These are phyloP conservation scores for Hsuehochloa calcarea DNA, from an alignment of 176 grass and related monocot genomes.

Conservation along the genomic window DNA sequence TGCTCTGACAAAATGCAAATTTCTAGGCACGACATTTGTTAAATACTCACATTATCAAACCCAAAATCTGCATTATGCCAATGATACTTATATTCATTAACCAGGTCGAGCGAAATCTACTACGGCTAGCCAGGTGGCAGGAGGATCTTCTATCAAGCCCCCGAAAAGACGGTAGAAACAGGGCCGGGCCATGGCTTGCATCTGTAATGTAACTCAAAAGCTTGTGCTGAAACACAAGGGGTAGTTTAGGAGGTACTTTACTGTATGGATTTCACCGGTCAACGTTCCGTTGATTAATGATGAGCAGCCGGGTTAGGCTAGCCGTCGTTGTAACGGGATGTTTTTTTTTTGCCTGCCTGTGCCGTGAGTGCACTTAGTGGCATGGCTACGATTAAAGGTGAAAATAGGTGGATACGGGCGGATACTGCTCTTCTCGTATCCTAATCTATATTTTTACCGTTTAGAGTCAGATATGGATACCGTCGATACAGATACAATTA, in stretches of 20 bases:
- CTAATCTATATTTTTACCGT: too few species aligned
- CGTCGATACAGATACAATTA: too few species aligned
- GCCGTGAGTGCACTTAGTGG: background rate
- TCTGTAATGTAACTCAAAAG: constrained; percentile 24
- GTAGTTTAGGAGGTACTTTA: constrained; percentile 10
- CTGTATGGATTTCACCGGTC: constrained; percentile 10
- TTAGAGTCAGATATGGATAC: too few species aligned
- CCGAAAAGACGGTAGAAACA: constrained; percentile 40
- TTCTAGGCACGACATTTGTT: background rate
- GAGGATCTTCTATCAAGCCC: constrained; percentile 41
- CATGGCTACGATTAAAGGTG: background rate
- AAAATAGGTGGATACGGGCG: too few species aligned
- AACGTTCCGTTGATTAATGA: background rate
- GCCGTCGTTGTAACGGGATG: background rate
- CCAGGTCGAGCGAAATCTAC: constrained; percentile 42
- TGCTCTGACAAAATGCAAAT: background rate
- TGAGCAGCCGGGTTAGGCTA: constrained; percentile 11
- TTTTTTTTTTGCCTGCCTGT: background rate
- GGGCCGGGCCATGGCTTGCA: background rate
- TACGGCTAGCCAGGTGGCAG: constrained; percentile 26
- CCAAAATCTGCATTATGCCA: constrained; percentile 7
- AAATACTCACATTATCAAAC: background rate
- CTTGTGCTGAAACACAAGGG: constrained; percentile 13
- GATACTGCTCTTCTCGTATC: too few species aligned
- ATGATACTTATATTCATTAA: constrained; percentile 12